Base-by-base conservation (phyloP, 2,329 filamentous ascomycete genomes). In the Mycocentrospora acerina region DNA sequence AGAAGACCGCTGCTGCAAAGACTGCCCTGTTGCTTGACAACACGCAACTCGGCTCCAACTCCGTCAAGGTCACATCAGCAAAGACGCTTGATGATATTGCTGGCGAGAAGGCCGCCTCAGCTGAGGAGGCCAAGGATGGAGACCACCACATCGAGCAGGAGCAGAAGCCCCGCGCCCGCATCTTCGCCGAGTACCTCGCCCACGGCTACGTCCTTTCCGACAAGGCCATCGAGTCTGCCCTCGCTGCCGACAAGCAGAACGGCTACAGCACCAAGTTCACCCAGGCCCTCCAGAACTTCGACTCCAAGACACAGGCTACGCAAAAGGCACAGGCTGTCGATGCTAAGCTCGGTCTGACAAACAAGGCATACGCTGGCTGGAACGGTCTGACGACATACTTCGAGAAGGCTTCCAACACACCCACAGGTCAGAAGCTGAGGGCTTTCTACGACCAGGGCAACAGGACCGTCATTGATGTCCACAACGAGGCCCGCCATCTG, bases 1-100 rank as follows among this genome's bases (percentile, higher is more conserved):
- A 97, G 72, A 96, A 96, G 76, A 84, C 91, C 68, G 94, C 91
- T 11, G 93, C 93, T 34, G 90, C 91, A 44, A 96, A 95, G 78
- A 98, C 93, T 15, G 93, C 93, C 17, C 86, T 96, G 27, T 86
- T 98, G 43, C 84, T 98, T 51, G 91, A 97, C 74, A 94, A 95
- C 77, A 98, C 93, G 36, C 87, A 95, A 71, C 86, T 98, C 34
- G 90, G 90, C 49, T 70, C 77, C 32, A 75, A 79, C 40, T 74
- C 85, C 43, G 88, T 90, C 53, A 83, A 93, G 62, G 94, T 98
- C 64, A 77, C 81, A 40, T 80, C 90, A 32, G 80, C 84, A 29
- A 79, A 82, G 50, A 79, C 80, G 34, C 76, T 85, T 48, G 84
- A 83, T 51, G 77, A 86, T 40, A 71, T 80, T 35, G 74, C 77